phyloP scores from a whole-genome alignment of 2,329 filamentous ascomycete species.

The Clonostachys rosea region DNA sequence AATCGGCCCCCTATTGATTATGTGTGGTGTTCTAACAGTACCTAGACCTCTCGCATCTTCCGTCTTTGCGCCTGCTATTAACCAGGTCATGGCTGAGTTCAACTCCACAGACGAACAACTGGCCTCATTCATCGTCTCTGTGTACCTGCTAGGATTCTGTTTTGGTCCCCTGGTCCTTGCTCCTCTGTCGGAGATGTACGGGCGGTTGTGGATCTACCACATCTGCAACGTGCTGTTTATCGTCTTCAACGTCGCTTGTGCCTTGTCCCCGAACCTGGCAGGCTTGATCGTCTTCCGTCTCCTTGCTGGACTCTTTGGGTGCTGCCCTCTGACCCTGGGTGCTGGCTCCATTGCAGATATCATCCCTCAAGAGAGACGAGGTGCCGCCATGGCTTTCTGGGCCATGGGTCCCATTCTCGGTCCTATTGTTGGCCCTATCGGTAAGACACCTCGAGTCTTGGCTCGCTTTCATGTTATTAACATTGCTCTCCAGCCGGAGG shows the following conservation, averaged over 20 bases:
- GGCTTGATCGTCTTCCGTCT: slow-evolving; percentile 42
- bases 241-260: slow-evolving; percentile 47
- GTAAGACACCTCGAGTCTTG: background rate
- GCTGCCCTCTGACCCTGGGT: slow-evolving; percentile 39
- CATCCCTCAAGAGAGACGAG: slow-evolving; percentile 38
- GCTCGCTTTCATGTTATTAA: too few species aligned
- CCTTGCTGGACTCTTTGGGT: slow-evolving; percentile 26
- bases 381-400: slow-evolving; percentile 40
- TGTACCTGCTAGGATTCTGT: slow-evolving; percentile 46
- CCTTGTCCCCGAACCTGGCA: slow-evolving; percentile 39
- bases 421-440: slow-evolving; percentile 41
- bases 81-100: slow-evolving; percentile 46
- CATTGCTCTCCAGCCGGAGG: slow-evolving; percentile 25
- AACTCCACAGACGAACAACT: slow-evolving; percentile 34
- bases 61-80: slow-evolving; percentile 3
- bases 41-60: too few species aligned
- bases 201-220: slow-evolving; percentile 35
- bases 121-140: slow-evolving; percentile 28
- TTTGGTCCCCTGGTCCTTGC: slow-evolving; percentile 48
- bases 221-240: slow-evolving; percentile 40
- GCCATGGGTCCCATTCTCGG: slow-evolving; percentile 43
- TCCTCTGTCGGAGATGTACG: slow-evolving; percentile 46
- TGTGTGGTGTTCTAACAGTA: background rate
- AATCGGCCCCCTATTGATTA: slow-evolving; percentile 16
- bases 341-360: slow-evolving; percentile 46